Base-by-base conservation (phyloP, 768 basidiomycete genomes). In the Termitomyces heimii region DNA sequence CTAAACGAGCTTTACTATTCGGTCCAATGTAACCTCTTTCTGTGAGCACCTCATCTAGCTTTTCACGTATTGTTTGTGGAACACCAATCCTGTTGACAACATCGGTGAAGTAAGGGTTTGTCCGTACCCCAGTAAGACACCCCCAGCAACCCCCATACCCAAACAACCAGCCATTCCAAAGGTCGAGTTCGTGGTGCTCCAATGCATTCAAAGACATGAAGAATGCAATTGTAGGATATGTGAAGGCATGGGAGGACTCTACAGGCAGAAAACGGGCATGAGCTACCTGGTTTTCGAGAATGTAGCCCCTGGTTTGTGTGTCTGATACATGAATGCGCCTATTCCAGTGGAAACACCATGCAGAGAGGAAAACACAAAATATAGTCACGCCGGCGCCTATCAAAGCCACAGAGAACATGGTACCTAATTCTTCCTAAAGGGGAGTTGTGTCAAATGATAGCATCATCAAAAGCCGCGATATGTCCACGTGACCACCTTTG, bases 1-100 rank as follows among this genome's bases (percentile, higher is more conserved):
- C 70, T 5, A 86, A 35, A 3, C 53, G 49, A 14, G 59, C 56
- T 26, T 62, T 53, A 4, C 50, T 26, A 7, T 1, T 52, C 6
- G n/a, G 12, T 52, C 37, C 50, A 29, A 52, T n/a, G 26, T 40
- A 39, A 6, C 37, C 50, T 39, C 37, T 39, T 40, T 52, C 50
- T 20, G 9, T 20, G 4, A 52, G 50, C 13, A 52, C 6, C 6
- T 39, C 26, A 24, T 4, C 10, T 24, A 52, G 50, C 26, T 52
- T 52, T 22, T 40, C 24, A 9, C 37, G 26, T 20, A 52, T 40
- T 5, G 24, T 40, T 39, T 40, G 28, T 29, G 37, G 28, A 29
- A 13, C 26, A 13, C 50, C 50, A 7, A 13, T 7, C 12, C 26
- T 28, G 12, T 39, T 29, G 9, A 37, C 9, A 37, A 12, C 10